Evolutionary conservation across 768 basidiomycete species (phyloP), one percentile per base, ranked within the genome.

Genomic region (Leccinellum rugosiceps): DNA sequence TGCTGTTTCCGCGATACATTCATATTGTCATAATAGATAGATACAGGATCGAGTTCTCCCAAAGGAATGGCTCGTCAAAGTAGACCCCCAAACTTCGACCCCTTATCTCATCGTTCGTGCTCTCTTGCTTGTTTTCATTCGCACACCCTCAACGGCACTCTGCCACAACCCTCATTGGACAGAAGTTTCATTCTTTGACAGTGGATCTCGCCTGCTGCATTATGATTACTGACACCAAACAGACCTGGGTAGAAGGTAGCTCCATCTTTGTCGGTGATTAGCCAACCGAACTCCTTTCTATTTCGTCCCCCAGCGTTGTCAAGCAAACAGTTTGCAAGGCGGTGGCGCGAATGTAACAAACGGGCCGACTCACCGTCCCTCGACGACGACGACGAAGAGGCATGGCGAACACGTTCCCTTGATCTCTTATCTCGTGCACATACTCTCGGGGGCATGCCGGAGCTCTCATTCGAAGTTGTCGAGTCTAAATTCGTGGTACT

Each of bases 31-130:
- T 17, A 17, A 2, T 26, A 2, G 6, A 0, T 26, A n/a, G n/a
- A n/a, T 31, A 32, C 30, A 90, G 88, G 82, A 83, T 49, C 77
- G 70, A 32, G 77, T 91, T 31, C 73, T 87, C 28, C 74, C 74
- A 55, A 87, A 84, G 68, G 88, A 90, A 70, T 92, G 90, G 90
- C 76, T 91, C 13, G 82, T 82, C 31, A 90, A 87, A 68, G 74
- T 80, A 51, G 85, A 90, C 65, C 74, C 76, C 35, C 75, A 75
- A 46, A 80, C 75, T 15, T 84, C 87, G 1, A 82, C 77, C 2
- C 84, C 88, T 32, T 91, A 90, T 72, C 80, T 92, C 61, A 74
- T 90, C 65, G 90, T 91, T 68, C 64, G 86, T 83, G 47, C 61
- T 38, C 44, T 31, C 50, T 48, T 32, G 57, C 47, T 26, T 35